phyloP scores from a whole-genome alignment of 352 stramenopile genomes.

The Phytophthora palmivora region DNA sequence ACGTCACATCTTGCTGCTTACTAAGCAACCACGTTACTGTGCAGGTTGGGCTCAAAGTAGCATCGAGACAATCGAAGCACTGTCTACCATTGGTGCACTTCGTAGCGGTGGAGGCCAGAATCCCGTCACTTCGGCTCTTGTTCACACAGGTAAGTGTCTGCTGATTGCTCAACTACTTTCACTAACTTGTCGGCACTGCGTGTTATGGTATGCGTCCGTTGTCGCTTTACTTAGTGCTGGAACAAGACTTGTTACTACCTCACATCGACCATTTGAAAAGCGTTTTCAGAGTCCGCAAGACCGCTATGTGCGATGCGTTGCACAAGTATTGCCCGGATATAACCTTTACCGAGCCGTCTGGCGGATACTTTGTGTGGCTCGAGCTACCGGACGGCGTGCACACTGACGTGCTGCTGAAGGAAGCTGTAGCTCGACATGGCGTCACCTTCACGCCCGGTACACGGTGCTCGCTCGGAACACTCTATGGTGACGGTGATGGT shows the following conservation, averaged over 20 bases:
- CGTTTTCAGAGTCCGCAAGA: conserved; percentile 54
- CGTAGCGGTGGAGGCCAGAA: conserved; percentile 92
- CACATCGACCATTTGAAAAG: conserved; percentile 57
- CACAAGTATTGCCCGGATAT: conserved; percentile 48
- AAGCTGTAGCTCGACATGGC: conserved; percentile 55
- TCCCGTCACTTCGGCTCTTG: conserved; percentile 84
- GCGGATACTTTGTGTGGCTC: conserved; percentile 89
- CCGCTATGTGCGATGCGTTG: conserved; percentile 55
- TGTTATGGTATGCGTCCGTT: conserved; percentile 26
- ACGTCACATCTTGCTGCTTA: not conserved
- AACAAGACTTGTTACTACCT: conserved; percentile 54
- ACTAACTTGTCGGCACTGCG: conserved; percentile 11
- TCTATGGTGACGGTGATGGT: conserved; percentile 25
- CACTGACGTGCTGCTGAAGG: conserved; percentile 54
- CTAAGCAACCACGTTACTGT: not conserved
- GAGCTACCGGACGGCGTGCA: conserved; percentile 61
- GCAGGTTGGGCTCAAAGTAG: conserved; percentile 73
- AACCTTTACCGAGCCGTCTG: conserved; percentile 65
- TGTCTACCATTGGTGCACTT: conserved; percentile 83
- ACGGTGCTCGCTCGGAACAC: conserved; percentile 56
- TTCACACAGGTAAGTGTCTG: conserved; percentile 66
- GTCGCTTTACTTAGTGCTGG: conserved; percentile 51
- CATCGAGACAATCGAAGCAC: conserved; percentile 55
- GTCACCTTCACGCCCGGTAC: conserved; percentile 82
- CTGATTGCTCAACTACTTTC: conserved; percentile 20